phyloP scores from a whole-genome alignment of 2,329 filamentous ascomycete genomes.

The Ophiostoma sp. region DNA sequence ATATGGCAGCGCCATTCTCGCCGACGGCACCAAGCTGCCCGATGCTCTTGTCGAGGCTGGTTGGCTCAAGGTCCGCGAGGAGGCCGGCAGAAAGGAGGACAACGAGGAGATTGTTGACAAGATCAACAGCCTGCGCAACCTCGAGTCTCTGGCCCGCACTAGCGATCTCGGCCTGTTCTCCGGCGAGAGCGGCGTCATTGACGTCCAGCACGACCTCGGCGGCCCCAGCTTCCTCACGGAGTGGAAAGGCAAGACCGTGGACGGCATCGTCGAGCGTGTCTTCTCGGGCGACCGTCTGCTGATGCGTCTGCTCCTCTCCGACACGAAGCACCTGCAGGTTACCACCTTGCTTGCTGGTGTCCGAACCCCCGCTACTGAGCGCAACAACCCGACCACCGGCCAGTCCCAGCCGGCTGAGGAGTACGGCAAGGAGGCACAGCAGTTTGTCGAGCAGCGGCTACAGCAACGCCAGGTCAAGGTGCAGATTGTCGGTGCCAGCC shows the following conservation, averaged over 20 bases:
- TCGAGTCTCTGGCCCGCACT: conserved; percentile 75
- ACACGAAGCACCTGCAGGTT: conserved; percentile 83
- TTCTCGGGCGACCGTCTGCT: conserved; percentile 89
- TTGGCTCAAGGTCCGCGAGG: conserved; percentile 91
- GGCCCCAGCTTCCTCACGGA: conserved; percentile 77
- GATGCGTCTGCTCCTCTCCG: conserved; percentile 74
- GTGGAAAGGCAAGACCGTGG: conserved; percentile 81
- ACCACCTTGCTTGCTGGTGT: conserved; percentile 88
- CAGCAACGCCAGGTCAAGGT: conserved; percentile 84
- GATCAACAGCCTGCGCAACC: conserved; percentile 73
- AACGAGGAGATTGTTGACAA: conserved; percentile 70
- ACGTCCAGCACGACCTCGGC: conserved; percentile 77
- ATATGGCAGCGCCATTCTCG: conserved; percentile 78
- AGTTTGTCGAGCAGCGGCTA: conserved; percentile 82
- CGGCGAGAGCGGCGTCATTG: conserved; percentile 64
- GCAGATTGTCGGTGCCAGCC: conserved; percentile 80
- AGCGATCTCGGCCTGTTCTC: conserved; percentile 83
- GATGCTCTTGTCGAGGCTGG: conserved; percentile 84
- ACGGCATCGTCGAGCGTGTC: conserved; percentile 86
- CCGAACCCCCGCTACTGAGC: conserved; percentile 84
- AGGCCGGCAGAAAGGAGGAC: conserved; percentile 89
- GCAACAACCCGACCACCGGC: conserved; percentile 74
- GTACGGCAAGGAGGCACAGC: conserved; percentile 82
- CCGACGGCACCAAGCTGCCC: conserved; percentile 74
- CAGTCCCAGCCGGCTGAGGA: conserved; percentile 84